Percentiles rank a stretch among this genome's conserved stretches.
Conservation (phyloP, 352 stramenopile species). For the Phytophthora multivora region DNA sequence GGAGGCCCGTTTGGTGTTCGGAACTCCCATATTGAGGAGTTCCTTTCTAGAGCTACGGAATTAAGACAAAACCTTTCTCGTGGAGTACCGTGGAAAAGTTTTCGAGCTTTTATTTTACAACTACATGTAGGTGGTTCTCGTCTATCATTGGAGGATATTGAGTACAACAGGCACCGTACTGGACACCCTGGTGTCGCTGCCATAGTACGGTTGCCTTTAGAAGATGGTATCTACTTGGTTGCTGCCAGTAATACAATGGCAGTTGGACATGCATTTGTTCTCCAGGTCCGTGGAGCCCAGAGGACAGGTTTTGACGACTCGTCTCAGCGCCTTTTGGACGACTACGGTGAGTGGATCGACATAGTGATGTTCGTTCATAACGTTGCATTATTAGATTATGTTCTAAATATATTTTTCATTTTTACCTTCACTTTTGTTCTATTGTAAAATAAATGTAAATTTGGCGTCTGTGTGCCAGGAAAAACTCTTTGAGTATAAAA, state of each 20-base stretch:
- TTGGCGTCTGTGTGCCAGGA: no score
- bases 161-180: conserved; percentile 6
- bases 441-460: no score
- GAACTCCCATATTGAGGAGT: not conserved
- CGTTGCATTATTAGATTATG: not conserved
- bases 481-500: no score
- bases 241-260: conserved; percentile 8
- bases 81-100: conserved; percentile 1
- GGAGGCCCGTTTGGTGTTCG: not conserved
- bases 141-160: not conserved
- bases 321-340: not conserved
- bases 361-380: conserved; percentile 11
- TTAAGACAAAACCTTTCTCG: not conserved
- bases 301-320: not conserved
- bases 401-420: conserved; percentile 1
- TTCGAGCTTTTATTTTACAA: conserved; percentile 7
- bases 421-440: not conserved
- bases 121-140: not conserved
- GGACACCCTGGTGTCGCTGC: conserved; percentile 6
- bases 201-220: not conserved
- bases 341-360: conserved; percentile 10
- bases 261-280: conserved; percentile 8
- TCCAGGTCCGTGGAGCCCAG: not conserved
- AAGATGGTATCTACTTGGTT: conserved; percentile 9
- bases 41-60: not conserved